Evolutionary conservation across 257 asterid genomes (phyloP).

Genomic region (Solanum gracilifrons): DNA sequence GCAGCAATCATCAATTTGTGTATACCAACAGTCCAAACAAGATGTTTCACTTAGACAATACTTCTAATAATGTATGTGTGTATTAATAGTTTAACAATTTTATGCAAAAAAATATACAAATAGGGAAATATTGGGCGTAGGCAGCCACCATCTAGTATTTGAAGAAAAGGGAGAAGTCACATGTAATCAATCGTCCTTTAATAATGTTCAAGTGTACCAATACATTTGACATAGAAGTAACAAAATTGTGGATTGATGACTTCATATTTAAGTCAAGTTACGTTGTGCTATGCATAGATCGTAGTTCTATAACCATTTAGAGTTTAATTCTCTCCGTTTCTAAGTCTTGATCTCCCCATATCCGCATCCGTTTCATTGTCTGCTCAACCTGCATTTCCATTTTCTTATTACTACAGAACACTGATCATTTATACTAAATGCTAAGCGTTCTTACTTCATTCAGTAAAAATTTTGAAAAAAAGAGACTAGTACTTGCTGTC

Average conservation of each 20-base stretch:
- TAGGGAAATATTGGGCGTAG: too few species aligned
- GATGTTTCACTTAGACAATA: neutral
- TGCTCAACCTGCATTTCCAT: constrained; percentile 37
- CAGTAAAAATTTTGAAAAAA: neutral
- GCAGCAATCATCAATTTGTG: neutral
- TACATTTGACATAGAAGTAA: neutral
- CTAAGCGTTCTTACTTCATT: neutral
- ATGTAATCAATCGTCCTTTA: neutral
- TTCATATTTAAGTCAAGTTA: neutral
- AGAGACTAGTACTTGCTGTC: neutral
- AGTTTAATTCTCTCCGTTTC: neutral
- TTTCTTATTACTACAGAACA: neutral
- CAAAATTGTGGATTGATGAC: neutral
- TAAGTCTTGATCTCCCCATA: constrained; percentile 51
- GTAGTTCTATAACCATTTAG: neutral
- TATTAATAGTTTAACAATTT: too few species aligned
- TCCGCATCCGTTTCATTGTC: constrained; percentile 43
- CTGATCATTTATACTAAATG: neutral
- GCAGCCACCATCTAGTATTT: too few species aligned
- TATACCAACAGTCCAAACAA: neutral
- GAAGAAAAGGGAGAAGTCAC: too few species aligned
- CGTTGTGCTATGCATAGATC: neutral
- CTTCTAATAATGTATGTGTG: neutral
- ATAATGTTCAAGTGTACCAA: neutral
- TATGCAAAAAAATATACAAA: too few species aligned